A percentile compares a stretch with the other conserved stretches of the same genome.
These are phyloP conservation scores for Puccinia brachypodii DNA, from an alignment of 1,284 basidiomycete genomes.

Conservation along the genomic window DNA sequence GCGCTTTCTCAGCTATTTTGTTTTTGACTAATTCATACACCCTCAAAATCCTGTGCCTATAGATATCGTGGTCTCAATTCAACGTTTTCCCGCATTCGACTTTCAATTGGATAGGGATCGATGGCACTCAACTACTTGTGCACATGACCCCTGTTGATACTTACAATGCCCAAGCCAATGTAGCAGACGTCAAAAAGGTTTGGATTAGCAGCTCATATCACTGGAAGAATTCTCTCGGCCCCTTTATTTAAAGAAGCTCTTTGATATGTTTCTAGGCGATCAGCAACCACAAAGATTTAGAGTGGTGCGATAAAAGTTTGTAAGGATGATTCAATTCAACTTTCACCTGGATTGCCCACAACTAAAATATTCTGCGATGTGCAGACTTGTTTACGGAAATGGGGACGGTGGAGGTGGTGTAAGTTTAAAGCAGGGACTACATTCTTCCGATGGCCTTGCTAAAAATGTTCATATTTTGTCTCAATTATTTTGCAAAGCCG, in stretches of 20 bases:
- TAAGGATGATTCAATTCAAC: conserved; percentile 55
- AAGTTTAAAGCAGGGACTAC: conserved; percentile 64
- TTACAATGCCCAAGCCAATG: conserved; percentile 81
- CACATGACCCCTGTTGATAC: conserved; percentile 90
- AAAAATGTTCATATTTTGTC: neutral
- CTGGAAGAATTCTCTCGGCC: neutral
- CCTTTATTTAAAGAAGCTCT: too few relatives aligned
- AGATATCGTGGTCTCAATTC: conserved; percentile 57
- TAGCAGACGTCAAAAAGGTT: conserved; percentile 75
- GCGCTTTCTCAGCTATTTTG: conserved; percentile 1
- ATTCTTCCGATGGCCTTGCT: conserved; percentile 60
- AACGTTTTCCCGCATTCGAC: conserved; percentile 92
- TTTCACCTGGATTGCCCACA: conserved; percentile 61
- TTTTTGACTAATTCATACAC: neutral
- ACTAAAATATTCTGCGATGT: conserved; percentile 51
- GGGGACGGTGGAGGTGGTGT: conserved; percentile 77
- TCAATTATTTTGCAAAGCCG: conserved; percentile 13
- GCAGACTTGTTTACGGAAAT: conserved; percentile 86
- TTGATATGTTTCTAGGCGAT: conserved; percentile 60
- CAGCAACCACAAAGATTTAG: conserved; percentile 86
- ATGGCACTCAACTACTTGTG: conserved; percentile 81
- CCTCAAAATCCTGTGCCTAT: neutral
- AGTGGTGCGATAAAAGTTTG: conserved; percentile 57
- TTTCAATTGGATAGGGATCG: conserved; percentile 97
- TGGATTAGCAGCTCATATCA: neutral